Percentiles rank a stretch among this genome's conserved stretches.
Evolutionary conservation across 2,329 filamentous ascomycete genomes (phyloP).

Genomic region (Diaporthe eres): DNA sequence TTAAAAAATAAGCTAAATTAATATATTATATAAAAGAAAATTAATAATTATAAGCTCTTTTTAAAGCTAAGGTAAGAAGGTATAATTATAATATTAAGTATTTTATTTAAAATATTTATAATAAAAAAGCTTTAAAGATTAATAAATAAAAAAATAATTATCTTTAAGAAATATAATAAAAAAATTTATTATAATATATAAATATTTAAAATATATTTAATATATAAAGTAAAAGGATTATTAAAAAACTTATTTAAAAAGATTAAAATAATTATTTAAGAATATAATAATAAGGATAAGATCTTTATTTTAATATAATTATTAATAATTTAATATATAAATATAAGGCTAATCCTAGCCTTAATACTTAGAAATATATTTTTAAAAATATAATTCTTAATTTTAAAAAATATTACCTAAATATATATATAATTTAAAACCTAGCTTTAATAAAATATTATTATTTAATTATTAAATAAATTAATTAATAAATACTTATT

Average conservation of each 20-base stretch:
- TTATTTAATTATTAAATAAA: background rate
- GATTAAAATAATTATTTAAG: background rate
- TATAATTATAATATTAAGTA: background rate
- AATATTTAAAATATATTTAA: no score
- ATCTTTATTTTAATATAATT: no score
- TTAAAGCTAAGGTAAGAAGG: background rate
- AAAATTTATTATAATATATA: no score
- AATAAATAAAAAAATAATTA: background rate
- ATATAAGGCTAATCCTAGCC: no score
- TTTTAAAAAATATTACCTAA: no score
- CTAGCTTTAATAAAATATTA: background rate
- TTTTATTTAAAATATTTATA: background rate
- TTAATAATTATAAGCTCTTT: background rate
- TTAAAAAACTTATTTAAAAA: background rate
- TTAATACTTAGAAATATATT: no score
- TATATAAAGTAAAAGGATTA: background rate
- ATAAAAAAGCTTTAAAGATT: background rate
- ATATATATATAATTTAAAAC: no score
- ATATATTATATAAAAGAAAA: background rate
- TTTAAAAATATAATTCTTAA: no score
- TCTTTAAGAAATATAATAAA: background rate
- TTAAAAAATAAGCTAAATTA: background rate
- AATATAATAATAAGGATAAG: background rate
- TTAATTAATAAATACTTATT: background rate
- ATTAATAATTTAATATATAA: background rate